Base-by-base conservation (phyloP, 2,329 filamentous ascomycete species). In the Scytalidium lignicola region DNA sequence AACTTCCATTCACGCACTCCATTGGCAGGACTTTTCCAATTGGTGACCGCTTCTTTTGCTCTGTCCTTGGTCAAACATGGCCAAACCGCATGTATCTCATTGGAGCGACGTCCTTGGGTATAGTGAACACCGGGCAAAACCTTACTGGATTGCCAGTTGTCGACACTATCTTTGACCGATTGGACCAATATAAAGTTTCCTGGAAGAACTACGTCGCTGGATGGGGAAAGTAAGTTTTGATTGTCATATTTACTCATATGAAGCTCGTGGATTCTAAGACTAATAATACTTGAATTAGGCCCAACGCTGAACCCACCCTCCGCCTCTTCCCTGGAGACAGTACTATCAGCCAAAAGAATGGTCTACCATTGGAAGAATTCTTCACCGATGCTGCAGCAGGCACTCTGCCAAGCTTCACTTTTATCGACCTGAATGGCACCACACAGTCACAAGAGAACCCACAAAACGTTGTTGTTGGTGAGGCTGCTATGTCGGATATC, bases 301-400 rank as follows among this genome's bases (percentile, higher is more conserved):
- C 32, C 15, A 37, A 37, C 15, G 32, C 8, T 8, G 8, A 9
- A 5, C 6, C 32, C 32, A 37, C 32, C 5, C 6, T 37, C 32
- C 32, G 32, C n/a, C 32, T 37, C 15, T 37, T 37, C 15, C 32
- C 32, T 15, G 32, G 32, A 37, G 32, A 37, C 32, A 37, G 15
- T 17, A 13, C 32, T n/a, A 8, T 37, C 32, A 13, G 32, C 15
- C 32, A 37, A n/a, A 13, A 13, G 10, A 5, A 37, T 37, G 32
- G 32, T 13, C 12, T 4, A n/a, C 57, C 62, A 5, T 53, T 72
- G 9, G 56, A 64, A 28, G 55, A 66, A 15, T 73, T 73, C 54
- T 73, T 67, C 55, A 51, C 51, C 8, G 70, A 73, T 51, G 70
- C 70, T 10, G 52, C 62, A 6, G 62, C 63, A 12, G 70, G 71